These are phyloP conservation scores for Cystoisospora suis DNA, from an alignment of 169 alveolate genomes.

Conservation along the genomic window DNA sequence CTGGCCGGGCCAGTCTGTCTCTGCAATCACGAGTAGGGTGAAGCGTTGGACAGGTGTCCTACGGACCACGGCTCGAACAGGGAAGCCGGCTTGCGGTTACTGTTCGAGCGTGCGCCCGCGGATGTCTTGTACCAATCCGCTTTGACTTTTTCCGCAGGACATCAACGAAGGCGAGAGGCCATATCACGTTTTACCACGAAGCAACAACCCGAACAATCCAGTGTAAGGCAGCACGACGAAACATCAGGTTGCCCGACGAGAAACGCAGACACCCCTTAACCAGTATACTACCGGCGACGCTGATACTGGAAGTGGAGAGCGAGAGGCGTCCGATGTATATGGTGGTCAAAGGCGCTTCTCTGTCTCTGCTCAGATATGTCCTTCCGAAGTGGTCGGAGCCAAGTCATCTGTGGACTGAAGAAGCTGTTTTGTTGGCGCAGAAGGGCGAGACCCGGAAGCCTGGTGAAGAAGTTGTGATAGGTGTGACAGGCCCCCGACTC, in stretches of 20 bases:
- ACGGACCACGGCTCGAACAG: too few relatives aligned
- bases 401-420: slow-evolving; percentile 10
- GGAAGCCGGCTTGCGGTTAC: too few relatives aligned
- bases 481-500: background rate
- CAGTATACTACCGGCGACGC: too few relatives aligned
- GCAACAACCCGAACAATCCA: slow-evolving; percentile 4
- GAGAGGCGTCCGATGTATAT: background rate
- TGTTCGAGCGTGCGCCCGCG: too few relatives aligned
- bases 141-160: too few relatives aligned
- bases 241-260: too few relatives aligned
- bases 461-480: background rate
- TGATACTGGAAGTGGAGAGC: background rate
- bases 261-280: too few relatives aligned
- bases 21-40: background rate
- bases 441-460: background rate
- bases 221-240: background rate
- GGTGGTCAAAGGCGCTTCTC: background rate
- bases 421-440: background rate
- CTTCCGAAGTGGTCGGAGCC: slow-evolving; percentile 11
- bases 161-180: background rate
- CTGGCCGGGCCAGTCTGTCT: background rate
- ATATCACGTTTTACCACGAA: background rate
- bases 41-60: too few relatives aligned
- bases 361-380: background rate
- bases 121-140: too few relatives aligned